phyloP scores from a whole-genome alignment of 2,329 filamentous ascomycete species.

The Stagonosporopsis tanaceti region DNA sequence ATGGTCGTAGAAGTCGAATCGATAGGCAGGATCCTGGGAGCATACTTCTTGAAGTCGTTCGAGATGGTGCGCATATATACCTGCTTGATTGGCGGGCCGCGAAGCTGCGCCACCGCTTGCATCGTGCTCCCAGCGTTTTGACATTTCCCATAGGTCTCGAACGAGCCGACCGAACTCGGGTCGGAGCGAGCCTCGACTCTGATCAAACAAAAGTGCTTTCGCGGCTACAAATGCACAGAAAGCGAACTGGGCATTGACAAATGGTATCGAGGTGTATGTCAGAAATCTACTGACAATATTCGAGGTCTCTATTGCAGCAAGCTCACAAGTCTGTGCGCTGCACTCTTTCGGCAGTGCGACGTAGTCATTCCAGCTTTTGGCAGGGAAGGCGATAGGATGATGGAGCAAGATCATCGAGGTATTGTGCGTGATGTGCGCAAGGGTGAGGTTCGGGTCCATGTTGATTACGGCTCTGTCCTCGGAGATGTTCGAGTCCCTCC shows the following conservation, averaged over 20 bases:
- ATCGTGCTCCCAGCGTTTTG: conserved; percentile 32
- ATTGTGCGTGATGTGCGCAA: conserved; percentile 47
- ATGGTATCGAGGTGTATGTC: conserved; percentile 37
- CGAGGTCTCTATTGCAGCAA: conserved; percentile 43
- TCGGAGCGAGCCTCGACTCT: conserved; percentile 26
- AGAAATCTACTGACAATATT: conserved; percentile 47
- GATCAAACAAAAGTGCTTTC: conserved; percentile 42
- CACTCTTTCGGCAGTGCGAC: conserved; percentile 45
- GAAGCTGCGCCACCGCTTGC: not conserved
- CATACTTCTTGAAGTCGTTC: conserved; percentile 33
- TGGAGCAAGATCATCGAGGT: conserved; percentile 48
- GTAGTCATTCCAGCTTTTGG: conserved; percentile 41
- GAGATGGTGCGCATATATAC: conserved; percentile 37
- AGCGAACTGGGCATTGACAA: conserved; percentile 46
- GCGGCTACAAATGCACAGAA: conserved; percentile 46
- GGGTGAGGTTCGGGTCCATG: conserved; percentile 47
- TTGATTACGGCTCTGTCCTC: conserved; percentile 36
- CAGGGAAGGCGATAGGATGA: conserved; percentile 43
- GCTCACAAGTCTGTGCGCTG: conserved; percentile 44
- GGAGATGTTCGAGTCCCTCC: conserved; percentile 47
- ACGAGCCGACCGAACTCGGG: conserved; percentile 38
- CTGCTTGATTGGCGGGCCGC: conserved; percentile 32
- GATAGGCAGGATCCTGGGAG: conserved; percentile 29
- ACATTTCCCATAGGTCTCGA: conserved; percentile 40
- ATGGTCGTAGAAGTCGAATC: conserved; percentile 45